A percentile compares a stretch with the other conserved stretches of the same genome.
These are phyloP conservation scores for Conoideocrella luteorostrata DNA, from an alignment of 2,329 filamentous ascomycete genomes.

Conservation along the genomic window DNA sequence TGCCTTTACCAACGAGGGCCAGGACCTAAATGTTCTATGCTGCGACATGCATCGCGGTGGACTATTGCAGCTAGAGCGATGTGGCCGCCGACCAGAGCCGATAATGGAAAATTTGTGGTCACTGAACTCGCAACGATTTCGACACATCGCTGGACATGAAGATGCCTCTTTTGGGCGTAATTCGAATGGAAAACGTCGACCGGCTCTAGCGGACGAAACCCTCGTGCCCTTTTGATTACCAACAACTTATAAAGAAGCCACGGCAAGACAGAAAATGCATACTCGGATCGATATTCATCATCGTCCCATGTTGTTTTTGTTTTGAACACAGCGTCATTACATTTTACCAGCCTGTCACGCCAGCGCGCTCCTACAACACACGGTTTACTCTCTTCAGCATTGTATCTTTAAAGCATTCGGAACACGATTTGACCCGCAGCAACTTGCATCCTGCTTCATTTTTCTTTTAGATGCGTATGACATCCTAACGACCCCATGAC, in stretches of 20 bases:
- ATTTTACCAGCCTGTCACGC: too few species aligned
- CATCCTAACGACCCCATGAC: too few species aligned
- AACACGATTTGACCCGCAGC: neutral
- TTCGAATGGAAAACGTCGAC: constrained; percentile 6
- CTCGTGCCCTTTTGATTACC: constrained; percentile 16
- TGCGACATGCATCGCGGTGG: constrained; percentile 61
- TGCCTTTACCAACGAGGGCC: constrained; percentile 59
- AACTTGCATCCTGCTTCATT: neutral
- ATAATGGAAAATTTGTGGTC: constrained; percentile 15
- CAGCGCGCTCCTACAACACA: neutral
- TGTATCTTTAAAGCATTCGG: neutral
- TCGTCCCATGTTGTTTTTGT: too few species aligned
- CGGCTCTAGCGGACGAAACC: constrained; percentile 12
- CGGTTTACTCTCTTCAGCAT: neutral
- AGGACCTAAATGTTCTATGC: constrained; percentile 62
- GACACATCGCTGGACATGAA: constrained; percentile 5
- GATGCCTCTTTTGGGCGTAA: constrained; percentile 3
- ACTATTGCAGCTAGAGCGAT: constrained; percentile 53
- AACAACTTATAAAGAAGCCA: neutral
- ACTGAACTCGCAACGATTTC: constrained; percentile 1
- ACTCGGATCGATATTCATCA: too few species aligned
- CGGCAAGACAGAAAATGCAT: neutral
- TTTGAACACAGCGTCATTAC: too few species aligned
- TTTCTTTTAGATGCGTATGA: too few species aligned
- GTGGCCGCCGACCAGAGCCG: constrained; percentile 23